Conservation (phyloP, 768 basidiomycete species). For the Melanogaster broomeanus region DNA sequence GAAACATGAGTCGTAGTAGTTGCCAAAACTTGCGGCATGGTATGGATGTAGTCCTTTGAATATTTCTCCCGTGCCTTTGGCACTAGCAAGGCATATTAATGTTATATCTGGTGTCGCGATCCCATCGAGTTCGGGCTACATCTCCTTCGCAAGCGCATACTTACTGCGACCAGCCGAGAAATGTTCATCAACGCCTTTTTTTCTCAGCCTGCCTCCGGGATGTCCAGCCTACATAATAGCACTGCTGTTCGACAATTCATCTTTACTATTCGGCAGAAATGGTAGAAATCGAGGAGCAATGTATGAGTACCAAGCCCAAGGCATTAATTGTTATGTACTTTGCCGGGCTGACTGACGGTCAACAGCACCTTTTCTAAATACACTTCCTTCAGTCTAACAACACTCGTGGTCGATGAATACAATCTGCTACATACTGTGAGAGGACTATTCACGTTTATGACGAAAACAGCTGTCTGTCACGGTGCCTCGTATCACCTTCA, state of each 20-base stretch:
- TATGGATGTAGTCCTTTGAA: conserved; percentile 80
- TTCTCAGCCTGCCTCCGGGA: conserved; percentile 95
- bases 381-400: background rate
- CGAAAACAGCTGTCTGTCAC: too few species aligned
- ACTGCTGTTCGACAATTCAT: conserved; percentile 35
- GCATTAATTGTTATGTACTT: conserved; percentile 95
- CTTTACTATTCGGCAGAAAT: conserved; percentile 40
- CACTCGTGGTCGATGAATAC: too few species aligned
- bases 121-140: conserved; percentile 92
- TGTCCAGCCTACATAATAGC: conserved; percentile 70
- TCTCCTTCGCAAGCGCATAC: conserved; percentile 70
- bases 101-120: conserved; percentile 92
- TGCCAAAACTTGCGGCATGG: conserved; percentile 92
- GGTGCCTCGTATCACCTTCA: too few species aligned
- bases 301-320: conserved; percentile 95
- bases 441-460: too few species aligned
- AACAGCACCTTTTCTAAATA: conserved; percentile 57
- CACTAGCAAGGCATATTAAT: conserved; percentile 93
- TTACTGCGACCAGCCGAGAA: conserved; percentile 27
- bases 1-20: conserved; percentile 98
- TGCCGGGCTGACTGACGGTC: conserved; percentile 76
- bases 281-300: conserved; percentile 94
- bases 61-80: conserved; percentile 75
- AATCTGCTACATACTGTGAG: too few species aligned
- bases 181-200: conserved; percentile 89